These are phyloP conservation scores for Chlamydomonas incerta DNA, from an alignment of 139 green algal genomes.

Conservation along the genomic window DNA sequence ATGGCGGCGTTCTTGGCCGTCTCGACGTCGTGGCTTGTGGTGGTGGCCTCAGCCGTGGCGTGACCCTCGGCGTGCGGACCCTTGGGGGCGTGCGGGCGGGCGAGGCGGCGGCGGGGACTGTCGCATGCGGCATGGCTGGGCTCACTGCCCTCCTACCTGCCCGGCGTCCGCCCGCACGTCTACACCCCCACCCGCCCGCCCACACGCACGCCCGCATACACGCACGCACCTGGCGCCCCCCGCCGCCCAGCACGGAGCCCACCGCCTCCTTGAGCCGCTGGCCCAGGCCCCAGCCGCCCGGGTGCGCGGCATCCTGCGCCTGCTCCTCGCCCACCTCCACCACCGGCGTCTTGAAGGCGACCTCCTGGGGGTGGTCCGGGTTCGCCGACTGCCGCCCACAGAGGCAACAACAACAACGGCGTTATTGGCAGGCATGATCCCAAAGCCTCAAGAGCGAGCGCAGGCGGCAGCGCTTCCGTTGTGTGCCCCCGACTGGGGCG, in stretches of 20 bases:
- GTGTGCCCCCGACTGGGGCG: too few relatives aligned
- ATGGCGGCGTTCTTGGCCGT: neutral
- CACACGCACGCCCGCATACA: too few relatives aligned
- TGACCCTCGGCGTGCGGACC: neutral
- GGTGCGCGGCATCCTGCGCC: neutral
- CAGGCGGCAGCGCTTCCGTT: too few relatives aligned
- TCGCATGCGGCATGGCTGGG: too few relatives aligned
- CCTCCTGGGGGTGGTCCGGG: neutral
- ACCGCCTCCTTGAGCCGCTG: constrained; percentile 34
- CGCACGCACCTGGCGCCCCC: neutral
- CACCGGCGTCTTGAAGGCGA: constrained; percentile 17
- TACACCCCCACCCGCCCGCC: too few relatives aligned
- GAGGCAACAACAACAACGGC: neutral
- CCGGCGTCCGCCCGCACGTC: too few relatives aligned
- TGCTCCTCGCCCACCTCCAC: neutral
- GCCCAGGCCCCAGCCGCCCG: neutral
- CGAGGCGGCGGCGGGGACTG: neutral
- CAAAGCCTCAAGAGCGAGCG: too few relatives aligned
- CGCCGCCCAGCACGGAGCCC: neutral
- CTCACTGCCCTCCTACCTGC: too few relatives aligned
- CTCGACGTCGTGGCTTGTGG: constrained; percentile 1
- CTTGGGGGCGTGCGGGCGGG: neutral
- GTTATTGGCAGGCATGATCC: too few relatives aligned
- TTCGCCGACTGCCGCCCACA: constrained; percentile 21
- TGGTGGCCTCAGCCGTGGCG: neutral